Conservation (phyloP, 2,329 filamentous ascomycete species). For the Fusarium buharicum region DNA sequence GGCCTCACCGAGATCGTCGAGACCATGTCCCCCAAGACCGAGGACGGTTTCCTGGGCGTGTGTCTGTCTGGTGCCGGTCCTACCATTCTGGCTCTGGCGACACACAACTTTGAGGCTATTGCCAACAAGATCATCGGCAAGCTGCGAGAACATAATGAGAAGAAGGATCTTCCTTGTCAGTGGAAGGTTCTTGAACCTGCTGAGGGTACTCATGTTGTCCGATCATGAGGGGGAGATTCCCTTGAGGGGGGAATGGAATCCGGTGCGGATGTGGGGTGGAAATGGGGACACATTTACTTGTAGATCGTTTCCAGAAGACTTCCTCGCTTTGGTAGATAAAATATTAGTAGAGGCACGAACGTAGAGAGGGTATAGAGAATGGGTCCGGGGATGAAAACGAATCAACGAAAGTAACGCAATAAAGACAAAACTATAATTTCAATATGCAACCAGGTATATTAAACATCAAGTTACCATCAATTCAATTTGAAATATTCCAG, state of each 20-base stretch:
- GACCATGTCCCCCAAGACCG: constrained; percentile 87
- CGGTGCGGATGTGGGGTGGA: constrained; percentile 5
- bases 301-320: constrained; percentile 3
- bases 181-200: constrained; percentile 93
- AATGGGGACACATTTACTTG: constrained; percentile 15
- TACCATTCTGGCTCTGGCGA: constrained; percentile 92
- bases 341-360: neutral
- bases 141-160: constrained; percentile 69
- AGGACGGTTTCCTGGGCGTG: constrained; percentile 90
- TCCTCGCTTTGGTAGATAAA: constrained; percentile 4
- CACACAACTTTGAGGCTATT: constrained; percentile 87
- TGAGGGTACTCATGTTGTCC: constrained; percentile 69
- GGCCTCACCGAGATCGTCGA: constrained; percentile 90
- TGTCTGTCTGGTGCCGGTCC: constrained; percentile 95
- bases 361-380: constrained; percentile 3
- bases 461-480: neutral
- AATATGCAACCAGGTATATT: neutral
- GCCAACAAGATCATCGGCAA: constrained; percentile 79
- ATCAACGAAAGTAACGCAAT: constrained; percentile 14
- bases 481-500: too few relatives aligned
- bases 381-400: neutral
- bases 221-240: constrained; percentile 39
- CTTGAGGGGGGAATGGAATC: neutral
- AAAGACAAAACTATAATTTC: neutral
- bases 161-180: constrained; percentile 77